Evolutionary conservation across 345 rosid species (phyloP).

Genomic region (Hibiscus syriacus): DNA sequence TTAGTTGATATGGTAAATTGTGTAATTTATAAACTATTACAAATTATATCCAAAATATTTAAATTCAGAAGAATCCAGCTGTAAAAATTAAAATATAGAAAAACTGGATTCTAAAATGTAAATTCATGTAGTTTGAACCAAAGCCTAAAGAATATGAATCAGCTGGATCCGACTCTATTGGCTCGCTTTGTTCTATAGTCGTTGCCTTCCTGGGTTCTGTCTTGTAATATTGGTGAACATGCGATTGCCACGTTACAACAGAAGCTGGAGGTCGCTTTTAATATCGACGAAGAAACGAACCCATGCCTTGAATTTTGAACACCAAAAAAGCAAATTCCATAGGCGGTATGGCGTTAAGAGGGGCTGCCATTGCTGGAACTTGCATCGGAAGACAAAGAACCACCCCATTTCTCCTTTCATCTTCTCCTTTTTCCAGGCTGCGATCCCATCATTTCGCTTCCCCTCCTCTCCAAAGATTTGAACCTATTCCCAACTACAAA

Average conservation of each 20-base stretch:
- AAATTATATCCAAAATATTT: too few species aligned
- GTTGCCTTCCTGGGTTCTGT: neutral
- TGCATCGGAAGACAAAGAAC: slow-evolving; percentile 35
- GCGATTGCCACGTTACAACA: slow-evolving; percentile 32
- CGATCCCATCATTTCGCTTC: slow-evolving; percentile 15
- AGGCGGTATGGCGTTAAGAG: slow-evolving; percentile 45
- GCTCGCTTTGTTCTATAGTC: neutral
- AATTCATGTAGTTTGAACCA: too few species aligned
- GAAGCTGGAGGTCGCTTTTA: neutral
- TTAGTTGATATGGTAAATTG: too few species aligned
- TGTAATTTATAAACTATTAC: too few species aligned
- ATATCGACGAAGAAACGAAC: neutral
- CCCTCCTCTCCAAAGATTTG: slow-evolving; percentile 12
- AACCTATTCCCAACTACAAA: slow-evolving; percentile 11
- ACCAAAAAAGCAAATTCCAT: neutral
- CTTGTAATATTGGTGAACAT: slow-evolving; percentile 6
- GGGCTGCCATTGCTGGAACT: slow-evolving; percentile 33
- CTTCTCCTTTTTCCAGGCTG: slow-evolving; percentile 11
- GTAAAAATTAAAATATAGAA: too few species aligned
- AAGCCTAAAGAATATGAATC: neutral
- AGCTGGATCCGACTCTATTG: neutral
- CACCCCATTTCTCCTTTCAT: slow-evolving; percentile 18
- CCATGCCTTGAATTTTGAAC: neutral
- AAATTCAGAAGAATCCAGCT: too few species aligned
- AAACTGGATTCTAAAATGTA: too few species aligned